These are phyloP conservation scores for Catharanthus roseus DNA, from an alignment of 257 asterid genomes.

Conservation along the genomic window DNA sequence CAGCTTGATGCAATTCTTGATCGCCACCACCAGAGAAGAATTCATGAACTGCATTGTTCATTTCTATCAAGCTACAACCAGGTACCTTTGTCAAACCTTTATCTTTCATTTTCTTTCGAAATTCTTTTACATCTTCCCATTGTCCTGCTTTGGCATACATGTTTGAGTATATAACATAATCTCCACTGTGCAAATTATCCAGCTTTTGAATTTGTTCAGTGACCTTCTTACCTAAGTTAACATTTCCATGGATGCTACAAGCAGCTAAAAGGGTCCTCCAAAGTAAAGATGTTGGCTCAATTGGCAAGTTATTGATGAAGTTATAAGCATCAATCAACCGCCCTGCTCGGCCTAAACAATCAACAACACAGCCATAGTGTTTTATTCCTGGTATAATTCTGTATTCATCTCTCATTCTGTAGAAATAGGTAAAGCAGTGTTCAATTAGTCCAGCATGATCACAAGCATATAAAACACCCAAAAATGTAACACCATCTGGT, in stretches of 20 bases:
- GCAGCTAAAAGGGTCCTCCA: constrained; percentile 41
- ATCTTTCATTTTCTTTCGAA: constrained; percentile 27
- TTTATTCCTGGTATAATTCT: constrained; percentile 28
- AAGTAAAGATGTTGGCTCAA: constrained; percentile 27
- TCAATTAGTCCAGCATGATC: constrained; percentile 29
- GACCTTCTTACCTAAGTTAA: constrained; percentile 29
- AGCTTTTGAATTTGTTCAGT: constrained; percentile 21
- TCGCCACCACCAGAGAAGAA: constrained; percentile 42
- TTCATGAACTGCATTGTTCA: constrained; percentile 28
- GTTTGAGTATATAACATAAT: constrained; percentile 31
- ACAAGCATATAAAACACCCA: constrained; percentile 32
- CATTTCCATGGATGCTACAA: constrained; percentile 30
- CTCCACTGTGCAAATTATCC: constrained; percentile 34
- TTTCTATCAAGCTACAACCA: constrained; percentile 36
- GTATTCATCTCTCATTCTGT: constrained; percentile 23
- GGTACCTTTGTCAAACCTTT: constrained; percentile 25
- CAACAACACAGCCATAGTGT: constrained; percentile 40
- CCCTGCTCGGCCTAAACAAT: constrained; percentile 37
- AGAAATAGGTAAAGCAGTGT: constrained; percentile 23
- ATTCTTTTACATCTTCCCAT: constrained; percentile 25
- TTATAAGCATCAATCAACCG: constrained; percentile 27
- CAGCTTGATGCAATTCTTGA: constrained; percentile 29
- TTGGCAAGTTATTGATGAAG: constrained; percentile 24
- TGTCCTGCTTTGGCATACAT: constrained; percentile 36
- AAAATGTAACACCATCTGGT: constrained; percentile 35